phyloP scores from a whole-genome alignment of 495 filamentous ascomycete genomes.

The Aspergillus egyptiacus region DNA sequence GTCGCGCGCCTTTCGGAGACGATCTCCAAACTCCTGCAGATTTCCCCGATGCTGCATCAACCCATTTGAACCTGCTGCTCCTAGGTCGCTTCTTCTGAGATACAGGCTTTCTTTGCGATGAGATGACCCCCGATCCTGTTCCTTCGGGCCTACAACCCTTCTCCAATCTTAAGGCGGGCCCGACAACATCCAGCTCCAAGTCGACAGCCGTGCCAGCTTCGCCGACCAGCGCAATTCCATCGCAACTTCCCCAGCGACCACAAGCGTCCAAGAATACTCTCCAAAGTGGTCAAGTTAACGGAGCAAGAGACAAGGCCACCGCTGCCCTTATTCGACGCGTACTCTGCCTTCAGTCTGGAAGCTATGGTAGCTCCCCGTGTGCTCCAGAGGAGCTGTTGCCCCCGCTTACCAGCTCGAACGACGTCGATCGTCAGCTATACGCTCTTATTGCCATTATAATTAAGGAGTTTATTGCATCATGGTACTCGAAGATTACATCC shows the following conservation, averaged over 20 bases:
- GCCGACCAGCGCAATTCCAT: constrained; percentile 23
- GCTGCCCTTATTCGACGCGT: constrained; percentile 57
- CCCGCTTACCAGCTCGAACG: constrained; percentile 86
- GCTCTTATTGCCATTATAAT: constrained; percentile 83
- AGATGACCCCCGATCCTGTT: constrained; percentile 36
- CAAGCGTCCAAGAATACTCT: constrained; percentile 22
- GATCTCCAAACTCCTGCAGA: constrained; percentile 5
- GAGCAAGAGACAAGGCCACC: constrained; percentile 51
- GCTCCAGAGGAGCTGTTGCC: constrained; percentile 77
- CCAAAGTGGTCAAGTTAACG: constrained; percentile 31
- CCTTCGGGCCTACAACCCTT: constrained; percentile 41
- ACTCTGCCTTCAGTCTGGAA: constrained; percentile 52
- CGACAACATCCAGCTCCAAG: constrained; percentile 44
- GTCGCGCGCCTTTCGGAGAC: constrained; percentile 7
- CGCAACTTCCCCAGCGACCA: constrained; percentile 31
- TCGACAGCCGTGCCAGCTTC: constrained; percentile 29
- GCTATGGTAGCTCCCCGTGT: constrained; percentile 39
- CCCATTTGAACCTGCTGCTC: neutral
- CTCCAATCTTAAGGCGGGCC: constrained; percentile 45
- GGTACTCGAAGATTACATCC: constrained; percentile 88
- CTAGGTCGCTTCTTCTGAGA: constrained; percentile 1
- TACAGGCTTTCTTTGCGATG: constrained; percentile 24
- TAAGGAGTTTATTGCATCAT: constrained; percentile 80
- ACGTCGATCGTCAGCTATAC: constrained; percentile 87
- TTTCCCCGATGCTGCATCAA: neutral